Evolutionary conservation across 306 rosid genomes (phyloP), one percentile per base, ranked within the genome.

Genomic region (Carpinus viminea): DNA sequence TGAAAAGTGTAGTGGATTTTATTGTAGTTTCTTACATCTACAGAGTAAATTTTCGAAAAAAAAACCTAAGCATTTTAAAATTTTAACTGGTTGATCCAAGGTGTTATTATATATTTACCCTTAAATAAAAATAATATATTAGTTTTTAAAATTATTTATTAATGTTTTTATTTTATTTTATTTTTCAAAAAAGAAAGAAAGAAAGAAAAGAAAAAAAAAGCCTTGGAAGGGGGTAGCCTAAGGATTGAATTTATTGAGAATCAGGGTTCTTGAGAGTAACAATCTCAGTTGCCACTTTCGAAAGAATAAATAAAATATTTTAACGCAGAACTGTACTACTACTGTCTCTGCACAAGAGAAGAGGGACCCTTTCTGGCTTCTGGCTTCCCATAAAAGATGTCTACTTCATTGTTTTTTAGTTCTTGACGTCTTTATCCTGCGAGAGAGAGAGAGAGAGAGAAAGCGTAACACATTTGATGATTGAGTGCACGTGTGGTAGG

Each of bases 401-500:
- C 56, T 65, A 70, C 65, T 76, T 79, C 71, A 3, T 66, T 85
- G 79, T 80, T 73, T 81, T 76, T 28, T 86, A 72, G 81, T 26
- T 75, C 76, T 78, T 80, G 82, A 80, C 83, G 84, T 84, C 91
- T 79, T 78, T 74, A 81, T 87, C 80, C 81, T 3, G 15, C 16
- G 55, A 50, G 8, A 18, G 55, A 43, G 15, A 20, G 46, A 68
- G 7, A 38, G 47, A 60, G 76, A 76, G 53, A 76, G 53, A 57
- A 55, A 76, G 48, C 43, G 12, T 62, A 20, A 41, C 13, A 71
- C 53, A 53, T n/a, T 77, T 77, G 85, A 91, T 87, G 89, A 95
- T 90, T 85, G 93, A 82, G 90, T 83, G 87, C 97, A 90, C 98
- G 99, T 93, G 99, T 91, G 99, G 85, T 88, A 84, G 94, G 94